Evolutionary conservation across 2,329 filamentous ascomycete genomes (phyloP).

Genomic region (Penicillium aurantiogriseum): DNA sequence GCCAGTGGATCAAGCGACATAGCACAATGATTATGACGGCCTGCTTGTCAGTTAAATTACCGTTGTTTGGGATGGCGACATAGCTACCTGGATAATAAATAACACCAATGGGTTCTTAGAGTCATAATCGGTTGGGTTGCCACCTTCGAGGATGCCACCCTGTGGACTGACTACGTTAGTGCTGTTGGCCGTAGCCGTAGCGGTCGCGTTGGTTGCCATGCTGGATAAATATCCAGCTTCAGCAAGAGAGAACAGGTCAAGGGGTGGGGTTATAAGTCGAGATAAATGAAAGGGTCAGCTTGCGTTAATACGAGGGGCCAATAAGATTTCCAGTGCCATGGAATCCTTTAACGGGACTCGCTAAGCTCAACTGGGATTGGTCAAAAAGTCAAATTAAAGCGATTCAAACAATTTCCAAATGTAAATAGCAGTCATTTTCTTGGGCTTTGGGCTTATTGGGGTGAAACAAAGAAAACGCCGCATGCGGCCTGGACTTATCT

Average conservation of each 20-base stretch:
- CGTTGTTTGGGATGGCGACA: background rate
- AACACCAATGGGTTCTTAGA: slow-evolving; percentile 69
- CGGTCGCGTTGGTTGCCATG: slow-evolving; percentile 23
- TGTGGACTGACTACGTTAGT: slow-evolving; percentile 47
- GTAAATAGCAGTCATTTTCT: no score
- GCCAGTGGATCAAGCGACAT: slow-evolving; percentile 72
- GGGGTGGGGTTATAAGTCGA: background rate
- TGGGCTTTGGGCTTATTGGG: no score
- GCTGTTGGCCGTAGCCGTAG: slow-evolving; percentile 14
- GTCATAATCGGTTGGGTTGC: slow-evolving; percentile 67
- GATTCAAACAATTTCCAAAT: no score
- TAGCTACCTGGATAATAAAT: slow-evolving; percentile 69
- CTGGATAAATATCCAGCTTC: background rate
- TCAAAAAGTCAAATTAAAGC: background rate
- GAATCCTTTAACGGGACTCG: background rate
- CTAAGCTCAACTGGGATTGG: background rate
- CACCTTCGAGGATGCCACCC: slow-evolving; percentile 69
- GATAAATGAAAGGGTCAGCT: slow-evolving; percentile 1
- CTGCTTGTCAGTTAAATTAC: slow-evolving; percentile 25
- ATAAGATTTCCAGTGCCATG: background rate
- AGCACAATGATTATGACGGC: slow-evolving; percentile 72
- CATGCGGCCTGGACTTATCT: background rate
- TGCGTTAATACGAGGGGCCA: background rate
- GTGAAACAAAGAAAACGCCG: background rate
- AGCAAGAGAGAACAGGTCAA: background rate